Evolutionary conservation across 2,329 filamentous ascomycete species (phyloP), one percentile per base, ranked within the genome.

Genomic region (Scedosporium boydii): DNA sequence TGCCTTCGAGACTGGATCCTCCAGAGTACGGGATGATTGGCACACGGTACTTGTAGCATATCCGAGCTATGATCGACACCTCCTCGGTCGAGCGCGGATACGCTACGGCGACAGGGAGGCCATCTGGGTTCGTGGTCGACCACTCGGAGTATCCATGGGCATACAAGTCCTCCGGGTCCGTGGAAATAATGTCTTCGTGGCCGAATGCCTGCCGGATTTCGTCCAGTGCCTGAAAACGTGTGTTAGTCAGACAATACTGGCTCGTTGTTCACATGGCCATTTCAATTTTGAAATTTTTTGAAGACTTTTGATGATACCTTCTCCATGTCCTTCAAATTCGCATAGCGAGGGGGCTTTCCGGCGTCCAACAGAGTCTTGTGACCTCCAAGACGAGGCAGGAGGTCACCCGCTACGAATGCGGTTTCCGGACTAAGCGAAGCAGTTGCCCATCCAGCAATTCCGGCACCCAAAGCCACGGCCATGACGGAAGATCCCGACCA

Each of bases 1-100:
- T 95, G 14, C 89, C 93, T 73, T 97, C 93, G 0, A 97, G 78
- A 67, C 89, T 93, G 0, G 90, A 89, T 14, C 92, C 93, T 2
- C 91, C 92, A 0, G 90, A 95, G 71, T 90, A 96, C 0, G 91
- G 88, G 64, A 95, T 89, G 77, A 96, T 89, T 1, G 93, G 93
- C 61, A 96, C 84, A 16, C 82, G 86, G 73, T 92, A 87, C 71
- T 88, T 88, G 75, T 89, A 81, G 75, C 92, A 96, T 62, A 93
- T 80, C 66, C 87, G 79, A 1, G 82, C 83, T 64, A 88, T 84
- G 44, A 73, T 69, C 1, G 84, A 80, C 23, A 88, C 85, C 64
- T 88, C 79, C 63, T 81, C 77, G 1, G 85, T 88, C 9, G 76
- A 81, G 56, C 82, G 81, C 2, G 85, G 85, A 67, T 87, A 88